Conservation (phyloP, 768 basidiomycete genomes). For the Psilocybe sp. region DNA sequence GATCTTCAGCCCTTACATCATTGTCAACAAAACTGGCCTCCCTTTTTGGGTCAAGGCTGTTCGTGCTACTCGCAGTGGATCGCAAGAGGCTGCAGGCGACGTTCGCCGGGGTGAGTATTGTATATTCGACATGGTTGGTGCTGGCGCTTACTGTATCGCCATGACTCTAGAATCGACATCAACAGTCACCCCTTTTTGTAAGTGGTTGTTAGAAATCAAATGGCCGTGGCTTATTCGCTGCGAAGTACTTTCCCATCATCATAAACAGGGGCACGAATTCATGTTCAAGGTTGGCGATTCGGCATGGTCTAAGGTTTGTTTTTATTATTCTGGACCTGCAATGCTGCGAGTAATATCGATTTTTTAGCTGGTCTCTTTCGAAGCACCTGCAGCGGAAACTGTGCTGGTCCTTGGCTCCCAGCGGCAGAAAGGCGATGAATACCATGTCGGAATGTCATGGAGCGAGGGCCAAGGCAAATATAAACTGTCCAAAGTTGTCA, state of each 20-base stretch:
- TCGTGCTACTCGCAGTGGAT: conserved; percentile 57
- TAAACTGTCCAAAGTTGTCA: conserved; percentile 92
- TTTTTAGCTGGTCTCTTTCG: conserved; percentile 75
- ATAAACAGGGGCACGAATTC: conserved; percentile 80
- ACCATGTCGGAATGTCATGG: conserved; percentile 88
- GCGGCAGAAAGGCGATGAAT: conserved; percentile 59
- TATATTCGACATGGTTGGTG: background rate
- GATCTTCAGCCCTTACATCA: conserved; percentile 85
- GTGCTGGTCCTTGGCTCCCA: conserved; percentile 70
- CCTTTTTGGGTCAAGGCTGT: conserved; percentile 73
- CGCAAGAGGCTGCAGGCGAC: conserved; percentile 85
- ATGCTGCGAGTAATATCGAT: conserved; percentile 2
- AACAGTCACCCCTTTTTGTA: conserved; percentile 76
- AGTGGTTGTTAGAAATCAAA: conserved; percentile 28
- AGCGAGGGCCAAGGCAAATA: conserved; percentile 95
- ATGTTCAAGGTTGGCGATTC: conserved; percentile 80
- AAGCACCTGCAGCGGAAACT: conserved; percentile 89
- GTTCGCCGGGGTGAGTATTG: conserved; percentile 33
- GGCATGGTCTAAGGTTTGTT: conserved; percentile 79
- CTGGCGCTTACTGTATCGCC: background rate
- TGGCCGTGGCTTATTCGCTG: background rate
- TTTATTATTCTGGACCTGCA: background rate
- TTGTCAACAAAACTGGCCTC: conserved; percentile 90
- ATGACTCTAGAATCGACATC: conserved; percentile 11
- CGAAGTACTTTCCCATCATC: conserved; percentile 83